Percentiles rank a stretch among this genome's conserved stretches.
Conservation (phyloP, 2,329 filamentous ascomycete genomes). For the Raffaelea arxii region DNA sequence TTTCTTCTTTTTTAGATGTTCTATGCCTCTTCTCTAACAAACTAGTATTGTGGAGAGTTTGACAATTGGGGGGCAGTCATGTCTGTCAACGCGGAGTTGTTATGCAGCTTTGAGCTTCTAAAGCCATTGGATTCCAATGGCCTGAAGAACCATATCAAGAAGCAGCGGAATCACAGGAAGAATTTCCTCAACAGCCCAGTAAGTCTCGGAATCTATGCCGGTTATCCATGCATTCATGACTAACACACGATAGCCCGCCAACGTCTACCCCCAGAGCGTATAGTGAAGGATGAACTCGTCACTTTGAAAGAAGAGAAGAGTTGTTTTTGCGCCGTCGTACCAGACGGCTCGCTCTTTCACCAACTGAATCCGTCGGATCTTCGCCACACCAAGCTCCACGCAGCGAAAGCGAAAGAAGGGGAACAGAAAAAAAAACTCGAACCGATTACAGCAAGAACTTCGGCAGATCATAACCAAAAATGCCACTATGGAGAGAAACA, state of each 20-base stretch:
- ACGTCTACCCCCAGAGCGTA: slow-evolving; percentile 47
- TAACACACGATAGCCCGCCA: slow-evolving; percentile 33
- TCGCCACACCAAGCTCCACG: neutral
- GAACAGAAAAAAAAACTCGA: neutral
- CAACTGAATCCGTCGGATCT: neutral
- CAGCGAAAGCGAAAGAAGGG: neutral
- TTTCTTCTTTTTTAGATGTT: neutral
- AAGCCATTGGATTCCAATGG: slow-evolving; percentile 95
- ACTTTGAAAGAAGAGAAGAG: neutral
- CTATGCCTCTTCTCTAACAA: neutral
- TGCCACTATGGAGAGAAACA: too few relatives aligned
- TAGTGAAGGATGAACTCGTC: slow-evolving; percentile 14
- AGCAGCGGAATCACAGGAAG: slow-evolving; percentile 87
- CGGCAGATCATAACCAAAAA: too few relatives aligned
- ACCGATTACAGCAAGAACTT: neutral
- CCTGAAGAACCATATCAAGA: slow-evolving; percentile 98
- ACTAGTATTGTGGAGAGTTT: slow-evolving; percentile 92
- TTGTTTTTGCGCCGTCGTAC: too few relatives aligned
- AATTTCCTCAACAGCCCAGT: slow-evolving; percentile 95
- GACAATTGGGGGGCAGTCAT: slow-evolving; percentile 99
- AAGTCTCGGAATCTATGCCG: slow-evolving; percentile 31
- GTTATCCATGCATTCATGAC: neutral
- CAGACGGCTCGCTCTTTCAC: neutral
- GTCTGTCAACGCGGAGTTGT: slow-evolving; percentile 86
- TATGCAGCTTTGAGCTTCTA: slow-evolving; percentile 94